A percentile compares a stretch with the other conserved stretches of the same genome.
These are phyloP conservation scores for Collybia sp. DNA, from an alignment of 768 basidiomycete species.

Conservation along the genomic window DNA sequence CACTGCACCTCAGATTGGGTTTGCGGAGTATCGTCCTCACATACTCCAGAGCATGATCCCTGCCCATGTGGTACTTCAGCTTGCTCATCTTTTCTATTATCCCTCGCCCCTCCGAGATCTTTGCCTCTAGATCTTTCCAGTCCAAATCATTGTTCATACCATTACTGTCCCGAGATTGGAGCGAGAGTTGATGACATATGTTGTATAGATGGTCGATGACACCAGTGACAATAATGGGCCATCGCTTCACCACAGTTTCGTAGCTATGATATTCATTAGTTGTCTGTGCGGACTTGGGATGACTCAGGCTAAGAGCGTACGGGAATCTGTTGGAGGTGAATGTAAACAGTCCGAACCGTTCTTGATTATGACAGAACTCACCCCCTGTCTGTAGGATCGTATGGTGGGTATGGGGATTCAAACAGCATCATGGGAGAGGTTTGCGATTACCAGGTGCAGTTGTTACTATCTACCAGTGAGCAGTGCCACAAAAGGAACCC, in stretches of 20 bases:
- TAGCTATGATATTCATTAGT: slow-evolving; percentile 38
- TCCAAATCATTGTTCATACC: slow-evolving; percentile 12
- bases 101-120: slow-evolving; percentile 68
- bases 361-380: not conserved
- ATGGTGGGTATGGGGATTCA: slow-evolving; percentile 57
- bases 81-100: slow-evolving; percentile 72
- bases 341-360: no score
- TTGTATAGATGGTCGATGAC: slow-evolving; percentile 76
- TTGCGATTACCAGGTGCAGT: no score
- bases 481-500: no score
- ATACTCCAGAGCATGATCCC: slow-evolving; percentile 68
- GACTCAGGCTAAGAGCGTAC: slow-evolving; percentile 30
- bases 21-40: slow-evolving; percentile 12
- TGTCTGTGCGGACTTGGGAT: not conserved
- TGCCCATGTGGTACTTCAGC: slow-evolving; percentile 86
- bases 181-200: slow-evolving; percentile 57
- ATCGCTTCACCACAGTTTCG: slow-evolving; percentile 73
- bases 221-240: slow-evolving; percentile 81
- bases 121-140: slow-evolving; percentile 24
- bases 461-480: no score
- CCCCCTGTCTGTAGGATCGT: slow-evolving; percentile 64
- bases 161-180: slow-evolving; percentile 25
- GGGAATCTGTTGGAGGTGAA: slow-evolving; percentile 47
- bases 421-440: slow-evolving; percentile 30
- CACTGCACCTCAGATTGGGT: slow-evolving; percentile 1